Conservation (phyloP, 805 yeast species). For the Lachancea sp. region DNA sequence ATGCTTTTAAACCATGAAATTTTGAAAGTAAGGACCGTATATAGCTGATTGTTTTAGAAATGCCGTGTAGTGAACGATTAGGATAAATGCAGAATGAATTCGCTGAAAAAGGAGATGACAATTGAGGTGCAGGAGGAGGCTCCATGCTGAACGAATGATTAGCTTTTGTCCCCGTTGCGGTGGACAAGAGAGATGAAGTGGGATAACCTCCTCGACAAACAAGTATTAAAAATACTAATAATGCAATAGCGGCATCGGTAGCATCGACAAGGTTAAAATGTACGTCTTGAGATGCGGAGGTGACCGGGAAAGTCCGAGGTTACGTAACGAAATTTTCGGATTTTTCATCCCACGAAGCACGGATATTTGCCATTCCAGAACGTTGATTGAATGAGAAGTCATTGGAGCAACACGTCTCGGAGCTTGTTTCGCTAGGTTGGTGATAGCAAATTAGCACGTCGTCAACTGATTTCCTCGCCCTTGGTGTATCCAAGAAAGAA, state of each 20-base stretch:
- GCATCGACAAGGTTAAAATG: no score
- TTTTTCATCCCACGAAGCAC: constrained; percentile 4
- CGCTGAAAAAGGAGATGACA: not conserved
- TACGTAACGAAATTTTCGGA: constrained; percentile 3
- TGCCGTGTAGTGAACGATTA: constrained; percentile 6
- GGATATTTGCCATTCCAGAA: not conserved
- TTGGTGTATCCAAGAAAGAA: constrained; percentile 14
- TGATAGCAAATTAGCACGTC: constrained; percentile 29
- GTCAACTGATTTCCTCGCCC: constrained; percentile 25
- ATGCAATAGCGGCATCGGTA: no score
- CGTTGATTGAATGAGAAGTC: constrained; percentile 9
- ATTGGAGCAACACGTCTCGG: constrained; percentile 14
- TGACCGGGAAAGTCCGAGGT: no score
- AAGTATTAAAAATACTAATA: not conserved
- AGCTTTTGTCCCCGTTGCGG: not conserved
- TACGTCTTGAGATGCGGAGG: not conserved
- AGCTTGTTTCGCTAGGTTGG: constrained; percentile 21
- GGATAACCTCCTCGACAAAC: not conserved
- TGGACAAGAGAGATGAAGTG: not conserved
- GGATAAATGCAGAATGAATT: constrained; percentile 7
- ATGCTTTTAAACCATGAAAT: not conserved
- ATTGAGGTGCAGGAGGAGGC: not conserved
- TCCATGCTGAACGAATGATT: constrained; percentile 7
- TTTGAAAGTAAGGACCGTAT: not conserved
- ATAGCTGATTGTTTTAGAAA: not conserved